phyloP scores from a whole-genome alignment of 2,329 filamentous ascomycete species.

The Ophiostoma tasmaniense region DNA sequence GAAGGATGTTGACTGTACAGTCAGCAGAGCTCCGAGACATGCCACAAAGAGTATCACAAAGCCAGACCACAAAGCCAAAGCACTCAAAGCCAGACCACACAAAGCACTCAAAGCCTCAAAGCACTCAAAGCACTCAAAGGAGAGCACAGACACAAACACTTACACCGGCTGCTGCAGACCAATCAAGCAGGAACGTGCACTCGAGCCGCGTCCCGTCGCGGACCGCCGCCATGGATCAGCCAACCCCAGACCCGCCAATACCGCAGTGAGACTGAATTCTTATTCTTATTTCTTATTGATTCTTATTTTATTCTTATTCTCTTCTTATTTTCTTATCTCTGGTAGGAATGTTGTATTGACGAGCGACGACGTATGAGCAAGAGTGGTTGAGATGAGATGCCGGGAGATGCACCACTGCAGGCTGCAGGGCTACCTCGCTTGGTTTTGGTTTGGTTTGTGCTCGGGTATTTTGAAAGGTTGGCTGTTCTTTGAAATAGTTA shows the following conservation, averaged over 20 bases:
- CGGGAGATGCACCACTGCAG: neutral
- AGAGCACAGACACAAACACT: no score
- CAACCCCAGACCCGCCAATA: neutral
- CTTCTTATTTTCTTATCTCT: no score
- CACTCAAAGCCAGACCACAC: no score
- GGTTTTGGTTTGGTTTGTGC: neutral
- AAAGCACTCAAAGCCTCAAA: no score
- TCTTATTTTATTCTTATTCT: neutral
- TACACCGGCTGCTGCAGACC: constrained; percentile 12
- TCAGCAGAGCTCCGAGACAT: neutral
- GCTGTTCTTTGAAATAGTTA: no score
- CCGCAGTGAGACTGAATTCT: neutral
- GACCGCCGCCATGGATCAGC: constrained; percentile 10
- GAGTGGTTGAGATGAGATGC: neutral
- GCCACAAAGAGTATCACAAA: no score
- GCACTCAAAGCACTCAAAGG: no score
- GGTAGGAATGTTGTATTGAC: neutral
- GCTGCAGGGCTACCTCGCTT: neutral
- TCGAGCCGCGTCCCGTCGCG: constrained; percentile 9
- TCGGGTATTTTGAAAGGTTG: no score
- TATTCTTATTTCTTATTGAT: neutral
- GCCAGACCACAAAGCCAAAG: no score
- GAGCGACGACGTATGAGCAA: neutral
- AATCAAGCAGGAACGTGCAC: constrained; percentile 23
- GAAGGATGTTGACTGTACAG: neutral